Percentiles rank a stretch among this genome's conserved stretches.
Conservation (phyloP, 331 rosid species). For the Quercus tomentella region DNA sequence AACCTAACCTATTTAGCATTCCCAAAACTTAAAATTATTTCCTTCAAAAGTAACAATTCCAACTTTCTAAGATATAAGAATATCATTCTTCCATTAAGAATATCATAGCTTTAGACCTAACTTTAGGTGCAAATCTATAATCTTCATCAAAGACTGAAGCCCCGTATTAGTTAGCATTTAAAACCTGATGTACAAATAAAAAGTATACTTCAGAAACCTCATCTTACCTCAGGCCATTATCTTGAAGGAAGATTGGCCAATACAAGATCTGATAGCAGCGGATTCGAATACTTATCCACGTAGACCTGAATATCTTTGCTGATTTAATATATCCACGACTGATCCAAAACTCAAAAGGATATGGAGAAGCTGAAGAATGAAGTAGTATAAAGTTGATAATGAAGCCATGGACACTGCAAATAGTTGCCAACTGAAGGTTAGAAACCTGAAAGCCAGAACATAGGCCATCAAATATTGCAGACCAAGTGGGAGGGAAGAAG, state of each 20-base stretch:
- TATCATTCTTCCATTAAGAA: neutral
- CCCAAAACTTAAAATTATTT: neutral
- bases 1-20: neutral
- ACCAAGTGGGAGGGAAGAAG: neutral
- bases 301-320: slow-evolving; percentile 44
- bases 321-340: slow-evolving; percentile 50
- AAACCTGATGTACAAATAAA: slow-evolving; percentile 20
- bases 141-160: slow-evolving; percentile 16
- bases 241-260: slow-evolving; percentile 88
- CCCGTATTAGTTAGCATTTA: slow-evolving; percentile 2
- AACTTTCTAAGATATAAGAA: slow-evolving; percentile 1
- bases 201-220: slow-evolving; percentile 4
- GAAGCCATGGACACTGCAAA: slow-evolving; percentile 61
- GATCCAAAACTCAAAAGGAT: slow-evolving; percentile 35
- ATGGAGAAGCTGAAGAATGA: slow-evolving; percentile 55
- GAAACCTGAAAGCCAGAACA: slow-evolving; percentile 53
- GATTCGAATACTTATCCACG: slow-evolving; percentile 56
- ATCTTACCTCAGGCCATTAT: slow-evolving; percentile 61
- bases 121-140: slow-evolving; percentile 1
- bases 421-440: slow-evolving; percentile 48
- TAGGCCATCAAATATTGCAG: slow-evolving; percentile 25
- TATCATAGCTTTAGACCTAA: neutral
- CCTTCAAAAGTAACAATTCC: neutral
- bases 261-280: slow-evolving; percentile 76
- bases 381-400: slow-evolving; percentile 54